phyloP scores from a whole-genome alignment of 2,329 filamentous ascomycete genomes.

The Metarhizium humberi region DNA sequence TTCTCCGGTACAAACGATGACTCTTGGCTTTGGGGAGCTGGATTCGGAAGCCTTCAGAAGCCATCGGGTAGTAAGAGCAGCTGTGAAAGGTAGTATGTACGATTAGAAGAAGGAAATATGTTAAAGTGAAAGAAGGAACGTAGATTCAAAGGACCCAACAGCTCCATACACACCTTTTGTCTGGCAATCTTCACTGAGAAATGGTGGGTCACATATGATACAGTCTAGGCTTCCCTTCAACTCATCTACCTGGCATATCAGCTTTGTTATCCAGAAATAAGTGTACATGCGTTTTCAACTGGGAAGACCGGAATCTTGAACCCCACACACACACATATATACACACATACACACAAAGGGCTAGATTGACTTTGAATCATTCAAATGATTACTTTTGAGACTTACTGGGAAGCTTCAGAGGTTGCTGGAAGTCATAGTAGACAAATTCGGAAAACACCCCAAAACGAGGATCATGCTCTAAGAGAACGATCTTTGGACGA shows the following conservation, averaged over 20 bases:
- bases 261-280: background rate
- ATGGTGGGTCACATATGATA: constrained; percentile 70
- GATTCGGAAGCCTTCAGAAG: constrained; percentile 38
- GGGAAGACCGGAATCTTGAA: background rate
- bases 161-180: constrained; percentile 50
- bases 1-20: constrained; percentile 71
- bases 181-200: constrained; percentile 72
- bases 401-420: constrained; percentile 53
- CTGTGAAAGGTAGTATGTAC: constrained; percentile 27
- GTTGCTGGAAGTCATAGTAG: constrained; percentile 64
- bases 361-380: background rate
- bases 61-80: constrained; percentile 67
- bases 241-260: constrained; percentile 23
- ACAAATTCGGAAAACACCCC: constrained; percentile 64
- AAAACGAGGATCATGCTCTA: constrained; percentile 70
- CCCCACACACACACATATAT: background rate
- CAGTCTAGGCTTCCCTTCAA: constrained; percentile 58
- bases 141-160: background rate
- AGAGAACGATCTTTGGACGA: constrained; percentile 50
- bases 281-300: background rate
- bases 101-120: background rate
- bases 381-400: background rate
- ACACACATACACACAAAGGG: background rate
- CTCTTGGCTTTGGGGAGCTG: constrained; percentile 15
- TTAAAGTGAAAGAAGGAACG: background rate